Conservation (phyloP, 2,329 filamentous ascomycete genomes). For the Huntiella omanensis region DNA sequence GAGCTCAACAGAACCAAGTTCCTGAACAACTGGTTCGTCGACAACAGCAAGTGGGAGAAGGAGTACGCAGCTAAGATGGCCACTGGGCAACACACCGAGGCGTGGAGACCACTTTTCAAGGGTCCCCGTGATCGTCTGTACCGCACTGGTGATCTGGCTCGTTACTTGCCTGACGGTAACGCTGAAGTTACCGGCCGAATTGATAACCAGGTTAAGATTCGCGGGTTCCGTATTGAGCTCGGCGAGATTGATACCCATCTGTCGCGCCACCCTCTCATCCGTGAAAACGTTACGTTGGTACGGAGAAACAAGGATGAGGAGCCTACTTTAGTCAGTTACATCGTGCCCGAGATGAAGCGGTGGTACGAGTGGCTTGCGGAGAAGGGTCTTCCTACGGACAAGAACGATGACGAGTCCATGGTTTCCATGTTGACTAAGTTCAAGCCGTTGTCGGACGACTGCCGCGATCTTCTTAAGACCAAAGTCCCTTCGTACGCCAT, state of each 20-base stretch:
- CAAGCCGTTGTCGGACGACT: constrained; percentile 20
- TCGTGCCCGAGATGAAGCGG: constrained; percentile 61
- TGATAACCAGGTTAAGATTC: constrained; percentile 87
- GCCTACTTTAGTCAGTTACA: constrained; percentile 69
- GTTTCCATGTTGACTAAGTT: constrained; percentile 22
- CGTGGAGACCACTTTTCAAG: constrained; percentile 62
- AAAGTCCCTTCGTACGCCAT: constrained; percentile 19
- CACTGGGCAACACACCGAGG: constrained; percentile 25
- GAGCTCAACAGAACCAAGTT: constrained; percentile 56
- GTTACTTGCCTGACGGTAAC: constrained; percentile 50
- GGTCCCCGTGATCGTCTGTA: constrained; percentile 78
- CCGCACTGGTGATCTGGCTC: constrained; percentile 68
- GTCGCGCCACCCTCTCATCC: constrained; percentile 51
- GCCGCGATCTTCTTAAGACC: constrained; percentile 19
- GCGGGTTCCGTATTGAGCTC: constrained; percentile 88
- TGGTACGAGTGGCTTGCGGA: constrained; percentile 48
- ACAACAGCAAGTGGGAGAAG: constrained; percentile 39
- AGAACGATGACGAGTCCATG: constrained; percentile 12
- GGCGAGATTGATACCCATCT: constrained; percentile 81
- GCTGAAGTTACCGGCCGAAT: constrained; percentile 63
- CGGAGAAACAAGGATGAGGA: constrained; percentile 73
- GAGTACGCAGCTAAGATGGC: constrained; percentile 18
- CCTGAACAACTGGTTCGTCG: constrained; percentile 69
- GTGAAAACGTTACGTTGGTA: constrained; percentile 73
- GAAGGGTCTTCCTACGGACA: constrained; percentile 10